phyloP scores from a whole-genome alignment of 176 grass and related monocot genomes.

The Oryza longistaminata region DNA sequence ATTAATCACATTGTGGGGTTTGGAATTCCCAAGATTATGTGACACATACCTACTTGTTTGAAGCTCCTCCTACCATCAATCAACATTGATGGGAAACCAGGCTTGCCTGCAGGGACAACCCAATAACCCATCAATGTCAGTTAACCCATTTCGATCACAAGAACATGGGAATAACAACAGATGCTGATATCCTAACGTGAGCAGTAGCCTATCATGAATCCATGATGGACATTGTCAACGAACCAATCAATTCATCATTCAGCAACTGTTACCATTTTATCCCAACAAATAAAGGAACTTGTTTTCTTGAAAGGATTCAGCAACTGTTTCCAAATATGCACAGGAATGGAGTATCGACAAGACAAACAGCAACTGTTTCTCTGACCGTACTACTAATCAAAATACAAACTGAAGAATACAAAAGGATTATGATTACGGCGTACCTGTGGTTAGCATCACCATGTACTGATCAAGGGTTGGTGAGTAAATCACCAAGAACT shows the following conservation, averaged over 20 bases:
- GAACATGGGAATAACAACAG: background rate
- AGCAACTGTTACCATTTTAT: background rate
- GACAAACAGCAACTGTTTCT: background rate
- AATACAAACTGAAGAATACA: no score
- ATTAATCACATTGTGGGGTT: background rate
- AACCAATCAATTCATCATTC: background rate
- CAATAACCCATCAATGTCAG: background rate
- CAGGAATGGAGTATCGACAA: background rate
- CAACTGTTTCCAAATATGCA: background rate
- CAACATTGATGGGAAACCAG: constrained; percentile 47
- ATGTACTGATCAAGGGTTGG: constrained; percentile 38
- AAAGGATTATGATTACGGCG: background rate
- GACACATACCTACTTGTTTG: constrained; percentile 33
- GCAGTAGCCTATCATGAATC: background rate
- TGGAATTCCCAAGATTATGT: background rate
- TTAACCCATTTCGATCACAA: background rate
- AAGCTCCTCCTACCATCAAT: constrained; percentile 43
- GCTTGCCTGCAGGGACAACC: constrained; percentile 33
- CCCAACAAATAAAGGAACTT: background rate
- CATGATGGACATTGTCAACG: background rate
- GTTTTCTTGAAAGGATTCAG: background rate
- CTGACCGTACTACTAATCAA: background rate
- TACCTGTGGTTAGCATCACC: constrained; percentile 45
- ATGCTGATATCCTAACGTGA: background rate
- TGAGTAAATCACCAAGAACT: constrained; percentile 54